These are phyloP conservation scores for Epichloe aotearoae DNA, from an alignment of 2,329 filamentous ascomycete species.

Conservation along the genomic window DNA sequence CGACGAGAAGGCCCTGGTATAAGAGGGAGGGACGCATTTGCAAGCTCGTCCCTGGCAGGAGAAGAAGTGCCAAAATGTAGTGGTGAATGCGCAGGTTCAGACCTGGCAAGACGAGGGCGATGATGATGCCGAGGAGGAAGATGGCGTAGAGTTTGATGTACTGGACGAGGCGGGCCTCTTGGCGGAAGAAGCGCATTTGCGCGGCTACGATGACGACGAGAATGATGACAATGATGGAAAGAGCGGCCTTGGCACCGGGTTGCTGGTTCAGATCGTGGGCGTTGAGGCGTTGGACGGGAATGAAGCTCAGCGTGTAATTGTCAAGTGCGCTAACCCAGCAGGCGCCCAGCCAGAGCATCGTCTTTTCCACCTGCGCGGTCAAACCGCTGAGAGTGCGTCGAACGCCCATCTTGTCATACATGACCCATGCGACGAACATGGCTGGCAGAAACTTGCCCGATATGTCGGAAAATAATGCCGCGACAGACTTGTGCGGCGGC, in stretches of 20 bases:
- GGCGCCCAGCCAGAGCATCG: slow-evolving; percentile 75
- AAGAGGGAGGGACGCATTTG: slow-evolving; percentile 74
- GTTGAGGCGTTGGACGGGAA: slow-evolving; percentile 86
- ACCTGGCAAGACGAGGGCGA: slow-evolving; percentile 59
- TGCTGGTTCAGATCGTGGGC: slow-evolving; percentile 79
- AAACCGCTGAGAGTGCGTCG: slow-evolving; percentile 57
- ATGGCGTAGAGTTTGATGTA: slow-evolving; percentile 68
- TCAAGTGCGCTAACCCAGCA: slow-evolving; percentile 86
- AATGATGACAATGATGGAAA: slow-evolving; percentile 62
- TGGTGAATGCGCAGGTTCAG: slow-evolving; percentile 85
- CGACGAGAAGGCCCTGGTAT: slow-evolving; percentile 81
- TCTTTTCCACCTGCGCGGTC: slow-evolving; percentile 78
- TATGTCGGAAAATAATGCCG: slow-evolving; percentile 62
- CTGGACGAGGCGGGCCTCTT: slow-evolving; percentile 66
- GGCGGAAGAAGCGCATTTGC: slow-evolving; percentile 76
- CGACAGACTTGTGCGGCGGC: slow-evolving; percentile 52
- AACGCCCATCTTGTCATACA: slow-evolving; percentile 73
- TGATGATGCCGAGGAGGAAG: slow-evolving; percentile 51
- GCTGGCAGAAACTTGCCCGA: slow-evolving; percentile 76
- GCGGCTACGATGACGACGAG: slow-evolving; percentile 55
- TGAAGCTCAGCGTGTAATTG: slow-evolving; percentile 90
- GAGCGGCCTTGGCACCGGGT: slow-evolving; percentile 72
- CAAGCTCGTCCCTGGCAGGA: slow-evolving; percentile 78
- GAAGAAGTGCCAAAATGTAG: slow-evolving; percentile 76
- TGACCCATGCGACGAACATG: slow-evolving; percentile 73